These are phyloP conservation scores for Kwoniella sp. DNA, from an alignment of 768 basidiomycete species.

Conservation along the genomic window DNA sequence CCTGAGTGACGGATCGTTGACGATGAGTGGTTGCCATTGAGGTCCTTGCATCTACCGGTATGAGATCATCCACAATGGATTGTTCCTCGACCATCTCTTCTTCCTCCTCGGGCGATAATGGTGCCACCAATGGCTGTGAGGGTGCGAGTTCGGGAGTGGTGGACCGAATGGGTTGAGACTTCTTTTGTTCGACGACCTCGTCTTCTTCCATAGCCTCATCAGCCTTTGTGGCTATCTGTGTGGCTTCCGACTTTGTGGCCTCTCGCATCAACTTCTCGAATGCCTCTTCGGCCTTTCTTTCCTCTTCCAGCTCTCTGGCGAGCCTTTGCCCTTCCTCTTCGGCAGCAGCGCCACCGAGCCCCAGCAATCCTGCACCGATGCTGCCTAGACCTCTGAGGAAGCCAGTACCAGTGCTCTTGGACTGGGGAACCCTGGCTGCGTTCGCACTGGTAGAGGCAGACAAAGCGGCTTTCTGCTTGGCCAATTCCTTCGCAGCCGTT, in stretches of 20 bases:
- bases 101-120: conserved; percentile 24
- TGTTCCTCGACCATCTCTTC: conserved; percentile 27
- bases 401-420: conserved; percentile 35
- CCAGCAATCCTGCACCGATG: conserved; percentile 34
- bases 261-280: conserved; percentile 33
- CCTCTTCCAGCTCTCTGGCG: conserved; percentile 39
- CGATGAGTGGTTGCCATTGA: conserved; percentile 5
- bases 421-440: conserved; percentile 16
- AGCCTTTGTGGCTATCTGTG: conserved; percentile 13
- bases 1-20: conserved; percentile 6
- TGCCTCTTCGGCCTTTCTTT: conserved; percentile 32
- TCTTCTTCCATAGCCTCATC: conserved; percentile 18
- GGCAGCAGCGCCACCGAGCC: conserved; percentile 28
- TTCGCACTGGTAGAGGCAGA: conserved; percentile 17
- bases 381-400: conserved; percentile 45
- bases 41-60: not conserved
- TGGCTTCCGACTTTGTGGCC: conserved; percentile 14
- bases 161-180: not conserved
- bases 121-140: conserved; percentile 4
- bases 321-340: conserved; percentile 37
- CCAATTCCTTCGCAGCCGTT: conserved; percentile 35
- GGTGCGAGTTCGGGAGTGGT: conserved; percentile 15
- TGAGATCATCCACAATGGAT: conserved; percentile 19
- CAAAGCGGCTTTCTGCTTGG: conserved; percentile 31
- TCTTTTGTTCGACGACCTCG: not conserved